Evolutionary conservation across 805 yeast genomes (phyloP).

Genomic region (Wickerhamomyces canadensis): DNA sequence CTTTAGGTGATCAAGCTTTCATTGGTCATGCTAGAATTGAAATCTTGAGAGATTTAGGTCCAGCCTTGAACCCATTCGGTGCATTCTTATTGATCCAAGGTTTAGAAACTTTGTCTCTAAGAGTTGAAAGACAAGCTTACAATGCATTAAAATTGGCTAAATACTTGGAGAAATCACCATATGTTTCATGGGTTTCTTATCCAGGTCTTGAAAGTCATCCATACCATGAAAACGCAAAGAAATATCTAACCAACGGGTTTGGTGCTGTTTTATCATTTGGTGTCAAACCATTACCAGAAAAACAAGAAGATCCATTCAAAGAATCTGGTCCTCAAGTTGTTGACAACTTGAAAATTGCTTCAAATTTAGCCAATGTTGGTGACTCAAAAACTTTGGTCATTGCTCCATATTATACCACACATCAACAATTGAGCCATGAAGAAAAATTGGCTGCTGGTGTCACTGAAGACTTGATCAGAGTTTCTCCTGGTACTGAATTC

Average conservation of each 20-base stretch:
- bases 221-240: conserved; percentile 76
- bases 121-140: conserved; percentile 87
- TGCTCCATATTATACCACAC: conserved; percentile 95
- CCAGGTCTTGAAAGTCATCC: conserved; percentile 80
- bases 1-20: conserved; percentile 75
- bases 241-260: conserved; percentile 71
- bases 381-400: conserved; percentile 93
- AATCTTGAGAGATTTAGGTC: conserved; percentile 88
- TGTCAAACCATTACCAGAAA: conserved; percentile 60
- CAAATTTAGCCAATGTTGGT: conserved; percentile 95
- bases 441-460: conserved; percentile 86
- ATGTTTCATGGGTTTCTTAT: conserved; percentile 87
- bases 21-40: conserved; percentile 79
- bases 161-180: conserved; percentile 62
- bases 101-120: conserved; percentile 85
- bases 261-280: conserved; percentile 91
- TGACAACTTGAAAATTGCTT: conserved; percentile 76
- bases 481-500: conserved; percentile 86
- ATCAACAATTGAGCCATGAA: conserved; percentile 79
- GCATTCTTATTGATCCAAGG: conserved; percentile 87
- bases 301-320: conserved; percentile 52
- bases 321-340: conserved; percentile 81
- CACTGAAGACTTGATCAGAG: conserved; percentile 80
- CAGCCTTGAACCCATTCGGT: conserved; percentile 82
- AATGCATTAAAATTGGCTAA: conserved; percentile 79